Percentiles rank a stretch among this genome's conserved stretches.
phyloP scores from a whole-genome alignment of 2,329 filamentous ascomycete species.

The Aspergillus sp. region DNA sequence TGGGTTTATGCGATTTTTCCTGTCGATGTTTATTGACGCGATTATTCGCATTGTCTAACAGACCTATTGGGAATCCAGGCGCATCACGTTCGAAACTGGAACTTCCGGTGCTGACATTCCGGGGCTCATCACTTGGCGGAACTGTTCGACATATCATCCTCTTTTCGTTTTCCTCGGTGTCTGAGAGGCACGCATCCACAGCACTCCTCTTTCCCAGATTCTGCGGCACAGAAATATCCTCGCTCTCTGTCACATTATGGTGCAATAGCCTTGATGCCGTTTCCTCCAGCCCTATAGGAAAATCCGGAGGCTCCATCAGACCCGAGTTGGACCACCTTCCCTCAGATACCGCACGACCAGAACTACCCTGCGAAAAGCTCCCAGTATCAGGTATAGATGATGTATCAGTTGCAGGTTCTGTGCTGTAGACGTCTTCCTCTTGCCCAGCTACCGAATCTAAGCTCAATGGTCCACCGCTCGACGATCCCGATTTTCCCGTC shows the following conservation, averaged over 20 bases:
- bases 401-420: no score
- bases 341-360: neutral
- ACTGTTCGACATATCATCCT: neutral
- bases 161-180: slow-evolving; percentile 8
- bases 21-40: neutral
- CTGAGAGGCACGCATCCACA: slow-evolving; percentile 19
- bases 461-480: no score
- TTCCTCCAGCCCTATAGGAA: neutral
- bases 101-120: neutral
- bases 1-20: neutral
- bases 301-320: neutral
- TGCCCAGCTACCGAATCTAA: no score
- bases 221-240: neutral
- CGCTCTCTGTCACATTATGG: no score
- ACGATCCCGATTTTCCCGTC: no score
- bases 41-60: neutral
- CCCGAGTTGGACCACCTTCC: neutral
- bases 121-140: neutral
- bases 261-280: neutral
- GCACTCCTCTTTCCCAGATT: slow-evolving; percentile 21
- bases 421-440: no score
- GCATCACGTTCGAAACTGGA: neutral
- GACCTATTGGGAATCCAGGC: neutral
- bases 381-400: no score
- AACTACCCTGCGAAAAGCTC: neutral